These are phyloP conservation scores for Lipomyces orientalis DNA, from an alignment of 805 yeast genomes.

Conservation along the genomic window DNA sequence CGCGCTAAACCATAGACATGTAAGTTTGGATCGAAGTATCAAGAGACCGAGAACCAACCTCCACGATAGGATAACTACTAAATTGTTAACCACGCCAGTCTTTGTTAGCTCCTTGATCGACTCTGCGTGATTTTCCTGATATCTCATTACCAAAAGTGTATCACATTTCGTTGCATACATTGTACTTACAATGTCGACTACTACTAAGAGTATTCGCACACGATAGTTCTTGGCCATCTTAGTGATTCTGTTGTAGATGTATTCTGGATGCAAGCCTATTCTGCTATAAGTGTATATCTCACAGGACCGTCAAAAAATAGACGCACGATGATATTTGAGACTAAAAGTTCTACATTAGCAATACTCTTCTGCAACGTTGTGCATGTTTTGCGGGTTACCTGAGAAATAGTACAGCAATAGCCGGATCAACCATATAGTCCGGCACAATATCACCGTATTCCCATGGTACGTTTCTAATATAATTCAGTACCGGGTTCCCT, in stretches of 20 bases:
- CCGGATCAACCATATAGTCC: conserved; percentile 47
- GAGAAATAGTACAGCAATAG: conserved; percentile 47
- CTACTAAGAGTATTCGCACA: conserved; percentile 46
- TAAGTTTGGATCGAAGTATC: not conserved
- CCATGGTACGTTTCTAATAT: conserved; percentile 40
- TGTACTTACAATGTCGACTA: conserved; percentile 45
- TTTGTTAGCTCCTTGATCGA: conserved; percentile 46
- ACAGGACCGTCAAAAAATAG: not conserved
- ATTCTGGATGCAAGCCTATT: conserved; percentile 49
- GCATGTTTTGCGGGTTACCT: conserved; percentile 21
- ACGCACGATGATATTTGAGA: conserved; percentile 39
- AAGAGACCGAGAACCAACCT: conserved; percentile 27
- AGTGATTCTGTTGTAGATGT: conserved; percentile 47
- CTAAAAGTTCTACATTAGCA: conserved; percentile 6
- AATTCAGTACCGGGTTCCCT: conserved; percentile 39
- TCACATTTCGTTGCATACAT: not conserved
- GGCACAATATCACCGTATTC: conserved; percentile 46
- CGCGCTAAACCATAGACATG: conserved; percentile 14
- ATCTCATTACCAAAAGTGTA: not conserved
- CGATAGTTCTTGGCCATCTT: conserved; percentile 45
- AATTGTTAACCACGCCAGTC: conserved; percentile 43
- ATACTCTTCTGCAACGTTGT: not conserved
- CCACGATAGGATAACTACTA: conserved; percentile 48
- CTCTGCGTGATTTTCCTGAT: conserved; percentile 46
- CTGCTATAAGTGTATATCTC: conserved; percentile 2